A percentile compares a stretch with the other conserved stretches of the same genome.
Evolutionary conservation across 1,284 basidiomycete species (phyloP).

Genomic region (Agaricales sp.): DNA sequence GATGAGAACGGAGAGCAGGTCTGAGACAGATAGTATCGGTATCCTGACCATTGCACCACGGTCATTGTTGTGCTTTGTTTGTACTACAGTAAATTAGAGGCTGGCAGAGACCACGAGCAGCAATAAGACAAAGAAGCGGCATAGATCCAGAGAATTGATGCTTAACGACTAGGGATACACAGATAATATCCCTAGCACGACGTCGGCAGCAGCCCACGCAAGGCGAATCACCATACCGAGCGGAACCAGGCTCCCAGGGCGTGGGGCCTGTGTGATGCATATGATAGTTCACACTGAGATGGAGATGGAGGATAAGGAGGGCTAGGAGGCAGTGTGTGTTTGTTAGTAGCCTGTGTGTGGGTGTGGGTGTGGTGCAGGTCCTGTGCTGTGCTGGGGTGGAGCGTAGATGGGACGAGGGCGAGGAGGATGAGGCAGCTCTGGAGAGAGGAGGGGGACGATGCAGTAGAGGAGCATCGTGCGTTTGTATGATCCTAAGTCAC

Average conservation of each 20-base stretch:
- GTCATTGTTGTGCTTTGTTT: too few relatives aligned
- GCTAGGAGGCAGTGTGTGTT: neutral
- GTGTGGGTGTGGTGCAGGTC: neutral
- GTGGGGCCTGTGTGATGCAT: too few relatives aligned
- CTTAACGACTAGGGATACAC: too few relatives aligned
- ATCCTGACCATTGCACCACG: too few relatives aligned
- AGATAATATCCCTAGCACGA: too few relatives aligned
- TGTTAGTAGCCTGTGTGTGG: neutral
- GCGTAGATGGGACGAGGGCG: neutral
- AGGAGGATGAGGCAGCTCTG: neutral
- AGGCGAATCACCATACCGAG: neutral
- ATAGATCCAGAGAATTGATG: too few relatives aligned
- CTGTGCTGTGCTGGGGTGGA: neutral
- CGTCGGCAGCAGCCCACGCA: neutral
- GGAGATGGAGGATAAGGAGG: neutral
- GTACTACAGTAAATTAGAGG: too few relatives aligned
- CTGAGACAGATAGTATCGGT: too few relatives aligned
- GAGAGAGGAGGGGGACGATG: neutral
- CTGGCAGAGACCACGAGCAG: too few relatives aligned
- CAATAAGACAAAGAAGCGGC: too few relatives aligned
- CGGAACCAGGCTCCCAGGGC: neutral
- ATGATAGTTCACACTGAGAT: neutral
- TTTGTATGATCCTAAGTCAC: neutral
- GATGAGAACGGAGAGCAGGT: too few relatives aligned
- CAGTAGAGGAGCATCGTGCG: neutral